Base-by-base conservation (phyloP, 2,329 filamentous ascomycete genomes). In the Hypoxylon sp. region DNA sequence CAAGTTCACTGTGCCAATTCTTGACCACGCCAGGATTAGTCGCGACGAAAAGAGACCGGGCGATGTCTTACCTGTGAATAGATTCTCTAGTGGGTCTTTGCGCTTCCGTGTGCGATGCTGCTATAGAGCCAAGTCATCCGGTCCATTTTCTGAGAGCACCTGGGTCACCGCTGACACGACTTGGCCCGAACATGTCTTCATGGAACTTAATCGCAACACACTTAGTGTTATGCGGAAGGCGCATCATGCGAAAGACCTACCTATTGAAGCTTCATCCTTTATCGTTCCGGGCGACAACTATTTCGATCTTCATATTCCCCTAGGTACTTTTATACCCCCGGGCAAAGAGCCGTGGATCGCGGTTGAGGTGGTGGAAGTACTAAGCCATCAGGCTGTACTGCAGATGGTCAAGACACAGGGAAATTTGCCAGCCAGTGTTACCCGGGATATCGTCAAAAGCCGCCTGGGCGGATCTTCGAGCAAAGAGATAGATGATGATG, bases 201-300 rank as follows among this genome's bases (percentile, higher is more conserved):
- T 95, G 67, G 83, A 86, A 14, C 78, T 97, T 67, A 97, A 97
- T 73, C 83, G 79, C 0, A 76, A 80, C 0, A 82, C 89, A 10
- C 77, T 93, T 14, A 82, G 84, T 25, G 78, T 89, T 8, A 87
- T 91, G 44, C 87, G 91, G 30, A 93, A 92, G 73, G 78, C 88
- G 0, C 90, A 96, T 68, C 87, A 95, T 75, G 90, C 90, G 10
- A 92, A 90, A 72, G 92, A 97, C 73, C 79, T 94, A 7, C 90
- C 95, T 0, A 82, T 92, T 5, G 93, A 97, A 72, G 82, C 97
- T 25, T 94, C 93, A 0, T 78, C 87, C 8, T 66, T 81, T 20
- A 72, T 97, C 4, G 77, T 75, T 7, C 72, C 80, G 14, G 93
- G 92, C 0, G 75, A 77, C 5, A 97, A 97, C 74, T 77, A 74